Percentiles rank a stretch among this genome's conserved stretches.
phyloP scores from a whole-genome alignment of 1,139 yeast species.

The Saccharomyces pastorianus region DNA sequence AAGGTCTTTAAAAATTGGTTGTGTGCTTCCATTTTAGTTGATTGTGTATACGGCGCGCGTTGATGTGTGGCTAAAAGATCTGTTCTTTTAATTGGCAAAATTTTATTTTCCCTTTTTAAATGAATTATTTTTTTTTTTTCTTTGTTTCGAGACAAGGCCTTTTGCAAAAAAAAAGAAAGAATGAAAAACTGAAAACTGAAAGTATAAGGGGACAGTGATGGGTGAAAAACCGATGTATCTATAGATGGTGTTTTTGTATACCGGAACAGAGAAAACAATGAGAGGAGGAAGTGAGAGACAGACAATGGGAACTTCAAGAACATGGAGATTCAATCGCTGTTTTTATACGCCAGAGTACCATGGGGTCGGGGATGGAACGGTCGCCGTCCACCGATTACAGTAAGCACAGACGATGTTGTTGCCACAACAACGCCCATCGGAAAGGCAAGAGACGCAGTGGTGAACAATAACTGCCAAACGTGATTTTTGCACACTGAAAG shows the following conservation, averaged over 20 bases:
- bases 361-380: neutral
- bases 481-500: neutral
- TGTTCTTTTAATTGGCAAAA: neutral
- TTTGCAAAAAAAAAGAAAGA: neutral
- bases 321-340: neutral
- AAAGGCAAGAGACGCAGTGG: neutral
- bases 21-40: neutral
- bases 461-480: constrained; percentile 2
- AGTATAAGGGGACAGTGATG: neutral
- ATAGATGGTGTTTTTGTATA: neutral
- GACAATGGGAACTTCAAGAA: neutral
- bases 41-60: neutral
- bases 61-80: neutral
- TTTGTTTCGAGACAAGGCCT: constrained; percentile 1
- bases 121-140: neutral
- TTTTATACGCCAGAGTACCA: neutral
- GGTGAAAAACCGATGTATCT: neutral
- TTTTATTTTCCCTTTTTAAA: neutral
- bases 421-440: constrained; percentile 5
- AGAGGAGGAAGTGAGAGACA: neutral
- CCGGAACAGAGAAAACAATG: neutral
- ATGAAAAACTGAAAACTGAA: neutral
- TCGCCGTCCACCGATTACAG: neutral
- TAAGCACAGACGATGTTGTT: neutral
- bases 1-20: neutral